These are phyloP conservation scores for Hebeloma cylindrosporum DNA, from an alignment of 768 basidiomycete species.

Conservation along the genomic window DNA sequence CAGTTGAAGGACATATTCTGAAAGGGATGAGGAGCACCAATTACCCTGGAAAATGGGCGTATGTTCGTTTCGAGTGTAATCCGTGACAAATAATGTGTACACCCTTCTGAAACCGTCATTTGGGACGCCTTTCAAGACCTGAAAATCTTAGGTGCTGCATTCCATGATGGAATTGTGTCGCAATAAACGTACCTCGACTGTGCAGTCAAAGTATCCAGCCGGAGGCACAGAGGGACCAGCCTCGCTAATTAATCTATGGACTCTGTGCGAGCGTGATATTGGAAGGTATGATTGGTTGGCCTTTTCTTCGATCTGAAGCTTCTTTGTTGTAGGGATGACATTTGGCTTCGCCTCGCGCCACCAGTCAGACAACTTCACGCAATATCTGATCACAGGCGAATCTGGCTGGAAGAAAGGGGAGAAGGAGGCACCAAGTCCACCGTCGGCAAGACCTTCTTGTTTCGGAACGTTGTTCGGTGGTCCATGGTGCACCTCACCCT, in stretches of 20 bases:
- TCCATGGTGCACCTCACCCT: conserved; percentile 38
- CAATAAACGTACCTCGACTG: conserved; percentile 48
- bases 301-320: background rate
- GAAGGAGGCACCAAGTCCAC: conserved; percentile 37
- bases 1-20: conserved; percentile 48
- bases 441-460: conserved; percentile 32
- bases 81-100: conserved; percentile 60
- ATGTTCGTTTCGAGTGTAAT: conserved; percentile 52
- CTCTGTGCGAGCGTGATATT: conserved; percentile 29
- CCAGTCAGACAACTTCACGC: conserved; percentile 47
- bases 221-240: conserved; percentile 44
- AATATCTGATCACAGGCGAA: conserved; percentile 42
- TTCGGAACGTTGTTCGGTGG: conserved; percentile 36
- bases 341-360: conserved; percentile 39
- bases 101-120: conserved; percentile 33
- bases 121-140: conserved; percentile 50
- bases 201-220: conserved; percentile 60
- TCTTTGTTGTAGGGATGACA: conserved; percentile 11
- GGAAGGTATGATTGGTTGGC: conserved; percentile 8
- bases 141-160: too few relatives aligned
- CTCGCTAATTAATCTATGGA: conserved; percentile 53
- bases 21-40: conserved; percentile 50
- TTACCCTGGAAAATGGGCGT: conserved; percentile 33
- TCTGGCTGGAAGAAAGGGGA: conserved; percentile 46
- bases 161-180: background rate